Evolutionary conservation across 345 rosid species (phyloP).

Genomic region (Pugionium cornutum): DNA sequence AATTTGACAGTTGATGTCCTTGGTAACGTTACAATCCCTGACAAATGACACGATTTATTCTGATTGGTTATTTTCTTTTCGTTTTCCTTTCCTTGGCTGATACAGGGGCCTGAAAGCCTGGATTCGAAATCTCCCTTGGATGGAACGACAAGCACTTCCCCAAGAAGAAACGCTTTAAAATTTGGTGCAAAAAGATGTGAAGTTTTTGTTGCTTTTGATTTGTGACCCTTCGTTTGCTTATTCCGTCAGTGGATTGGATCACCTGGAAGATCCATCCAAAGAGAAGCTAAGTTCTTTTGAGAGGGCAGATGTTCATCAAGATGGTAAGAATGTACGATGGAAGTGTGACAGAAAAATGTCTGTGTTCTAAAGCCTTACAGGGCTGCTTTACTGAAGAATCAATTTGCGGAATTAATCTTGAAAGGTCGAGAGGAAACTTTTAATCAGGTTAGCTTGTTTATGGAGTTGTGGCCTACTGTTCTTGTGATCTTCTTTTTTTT

Average conservation of each 20-base stretch:
- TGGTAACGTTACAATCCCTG: neutral
- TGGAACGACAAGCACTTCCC: conserved; percentile 22
- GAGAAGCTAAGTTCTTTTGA: conserved; percentile 43
- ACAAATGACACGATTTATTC: neutral
- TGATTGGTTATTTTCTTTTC: neutral
- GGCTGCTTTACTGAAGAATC: conserved; percentile 73
- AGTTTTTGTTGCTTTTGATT: neutral
- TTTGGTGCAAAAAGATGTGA: conserved; percentile 1
- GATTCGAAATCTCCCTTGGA: conserved; percentile 16
- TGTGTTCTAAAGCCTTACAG: conserved; percentile 70
- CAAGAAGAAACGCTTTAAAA: neutral
- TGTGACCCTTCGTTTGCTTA: conserved; percentile 2
- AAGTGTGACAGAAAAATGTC: conserved; percentile 41
- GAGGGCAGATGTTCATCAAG: conserved; percentile 48
- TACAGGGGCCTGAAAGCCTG: conserved; percentile 30
- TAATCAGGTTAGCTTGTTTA: conserved; percentile 58
- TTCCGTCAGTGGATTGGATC: conserved; percentile 42
- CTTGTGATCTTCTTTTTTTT: no score
- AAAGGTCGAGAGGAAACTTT: conserved; percentile 77
- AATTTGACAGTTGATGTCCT: neutral
- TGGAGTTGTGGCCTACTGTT: neutral
- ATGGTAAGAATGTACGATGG: conserved; percentile 58
- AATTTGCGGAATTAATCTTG: conserved; percentile 77
- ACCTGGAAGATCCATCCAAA: conserved; percentile 45
- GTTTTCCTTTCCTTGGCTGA: neutral